Evolutionary conservation across 805 yeast genomes (phyloP), one percentile per base, ranked within the genome.

Genomic region (Candida sanyiensis): DNA sequence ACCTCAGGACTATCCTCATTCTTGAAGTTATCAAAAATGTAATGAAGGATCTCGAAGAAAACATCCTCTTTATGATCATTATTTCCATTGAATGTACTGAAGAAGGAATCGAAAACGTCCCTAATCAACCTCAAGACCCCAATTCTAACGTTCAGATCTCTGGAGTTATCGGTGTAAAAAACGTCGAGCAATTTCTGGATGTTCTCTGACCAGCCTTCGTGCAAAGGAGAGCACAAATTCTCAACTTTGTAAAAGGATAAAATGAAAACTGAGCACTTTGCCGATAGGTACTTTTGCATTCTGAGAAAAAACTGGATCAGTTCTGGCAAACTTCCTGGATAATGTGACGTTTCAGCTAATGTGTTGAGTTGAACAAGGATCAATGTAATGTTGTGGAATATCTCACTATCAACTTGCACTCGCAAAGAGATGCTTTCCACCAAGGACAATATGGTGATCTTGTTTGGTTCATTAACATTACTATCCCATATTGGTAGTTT

Each of bases 181-280:
- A 63, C 59, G n/a, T 63, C 59, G 25, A 80, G 54, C 3, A 81
- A 47, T 22, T 58, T 55, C 6, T 56, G 54, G 28, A 75, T 60
- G 45, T 74, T 73, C 3, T 58, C 64, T 33, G 60, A 59, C 84
- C 88, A 81, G 7, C 65, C 56, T 0, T 69, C 62, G 22, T 70
- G 58, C 6, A 77, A 53, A 9, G 77, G 72, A 3, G 78, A 66
- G 50, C 89, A 81, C 22, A 69, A 51, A 38, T 70, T 67, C 37
- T 73, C 73, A 10, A 64, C 62, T 4, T 61, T 58, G 52, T 75
- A 79, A 47, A 62, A 69, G 3, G 63, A 57, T 20, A 82, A 53
- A 3, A 83, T 67, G 37, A 63, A 66, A 5, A 57, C 46, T n/a
- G 70, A 64, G 9, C 62, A 59, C 4, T 56, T 58, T 1, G 61